Percentiles rank a stretch among this genome's conserved stretches.
These are phyloP conservation scores for Aspergillus tubingensis DNA, from an alignment of 2,329 filamentous ascomycete species.

Conservation along the genomic window DNA sequence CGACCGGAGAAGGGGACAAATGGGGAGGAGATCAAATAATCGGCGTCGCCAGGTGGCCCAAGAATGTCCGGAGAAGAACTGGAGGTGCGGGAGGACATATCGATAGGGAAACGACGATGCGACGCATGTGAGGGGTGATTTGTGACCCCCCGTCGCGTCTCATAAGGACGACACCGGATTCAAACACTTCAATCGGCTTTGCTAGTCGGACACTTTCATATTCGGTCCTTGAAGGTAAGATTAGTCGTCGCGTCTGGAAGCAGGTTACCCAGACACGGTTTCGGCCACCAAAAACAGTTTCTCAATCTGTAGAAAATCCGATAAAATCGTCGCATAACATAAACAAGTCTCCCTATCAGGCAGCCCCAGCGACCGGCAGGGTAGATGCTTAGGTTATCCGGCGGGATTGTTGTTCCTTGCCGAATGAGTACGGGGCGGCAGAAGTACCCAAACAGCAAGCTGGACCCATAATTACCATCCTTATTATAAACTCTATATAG, in stretches of 20 bases:
- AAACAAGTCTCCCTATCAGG: constrained; percentile 43
- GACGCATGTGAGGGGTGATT: constrained; percentile 13
- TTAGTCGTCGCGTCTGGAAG: constrained; percentile 6
- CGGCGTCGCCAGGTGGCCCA: constrained; percentile 44
- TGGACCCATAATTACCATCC: neutral
- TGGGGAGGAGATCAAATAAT: constrained; percentile 47
- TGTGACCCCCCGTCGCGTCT: constrained; percentile 13
- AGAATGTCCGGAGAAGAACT: constrained; percentile 48
- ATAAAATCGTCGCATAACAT: constrained; percentile 16
- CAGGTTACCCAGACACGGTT: neutral
- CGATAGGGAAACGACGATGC: constrained; percentile 24
- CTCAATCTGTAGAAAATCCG: neutral
- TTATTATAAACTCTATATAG: too few species aligned
- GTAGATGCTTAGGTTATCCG: constrained; percentile 18
- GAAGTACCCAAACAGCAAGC: constrained; percentile 8
- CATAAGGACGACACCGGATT: constrained; percentile 3
- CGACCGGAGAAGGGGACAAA: constrained; percentile 41
- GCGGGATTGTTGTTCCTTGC: constrained; percentile 11
- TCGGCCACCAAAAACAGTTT: neutral
- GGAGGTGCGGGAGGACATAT: constrained; percentile 38
- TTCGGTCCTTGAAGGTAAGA: neutral
- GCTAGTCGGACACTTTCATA: neutral
- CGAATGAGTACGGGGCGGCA: neutral
- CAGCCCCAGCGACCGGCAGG: constrained; percentile 21
- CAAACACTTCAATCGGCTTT: neutral